Base-by-base conservation (phyloP, 352 stramenopile genomes). In the Globisporangium echinulatum region DNA sequence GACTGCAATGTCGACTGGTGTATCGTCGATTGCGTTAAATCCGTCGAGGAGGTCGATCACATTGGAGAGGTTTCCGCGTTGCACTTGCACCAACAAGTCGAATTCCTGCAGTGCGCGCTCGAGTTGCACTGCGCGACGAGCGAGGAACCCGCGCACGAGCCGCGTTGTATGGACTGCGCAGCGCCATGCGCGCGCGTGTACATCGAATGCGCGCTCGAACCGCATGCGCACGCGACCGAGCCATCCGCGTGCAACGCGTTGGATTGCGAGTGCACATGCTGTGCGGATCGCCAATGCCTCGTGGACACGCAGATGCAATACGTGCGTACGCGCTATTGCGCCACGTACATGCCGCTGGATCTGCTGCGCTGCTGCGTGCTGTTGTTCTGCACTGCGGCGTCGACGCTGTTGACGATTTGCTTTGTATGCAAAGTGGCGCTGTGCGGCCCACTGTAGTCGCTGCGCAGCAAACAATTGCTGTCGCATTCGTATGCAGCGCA, bases 11-110 rank as follows among this genome's bases (percentile, higher is more conserved):
- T 88, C 77, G 0, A 72, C 71, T 0, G 68, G 68, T 15, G 64
- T 53, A 33, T 81, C 72, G 10, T 71, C 69, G 9, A 76, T 55
- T 3, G 67, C 47, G 3, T 70, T 74, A 53, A 77, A 85, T 7
- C 81, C 81, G 46, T 88, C 81, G 14, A 90, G 58, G 17, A 90
- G 54, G 52, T 90, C 81, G 4, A 87, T 72, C 0, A 90, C 77
- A 0, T 65, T 66, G 7, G 78, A 72, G 9, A 84, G 61, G 49
- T 87, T 81, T 0, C 81, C 81, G 13, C 61, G 49, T 5, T 67
- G 63, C 19, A 75, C 73, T 61, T 90, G 79, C 11, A 88, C 67
- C 1, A 90, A 58, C 37, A 90, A 14, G 53, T 90, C 76, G 7
- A 39, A 69, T 49, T 81, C 71, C 17, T 64, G 58, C 3, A 64